Conservation (phyloP, 441 rosid species). For the Mallotus repandus region DNA sequence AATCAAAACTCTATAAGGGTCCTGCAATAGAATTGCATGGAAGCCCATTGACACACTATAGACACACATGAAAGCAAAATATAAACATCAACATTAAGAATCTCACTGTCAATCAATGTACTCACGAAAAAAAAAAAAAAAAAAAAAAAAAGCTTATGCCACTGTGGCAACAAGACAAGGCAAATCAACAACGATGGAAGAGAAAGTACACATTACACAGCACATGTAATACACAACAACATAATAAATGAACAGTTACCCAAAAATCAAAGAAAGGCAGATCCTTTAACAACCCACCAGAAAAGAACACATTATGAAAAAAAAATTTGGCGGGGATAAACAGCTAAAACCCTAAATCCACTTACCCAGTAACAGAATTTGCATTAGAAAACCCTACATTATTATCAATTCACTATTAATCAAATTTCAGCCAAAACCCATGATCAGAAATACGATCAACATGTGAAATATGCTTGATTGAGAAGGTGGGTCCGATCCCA, state of each 20-base stretch:
- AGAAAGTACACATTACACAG: background rate
- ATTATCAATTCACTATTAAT: constrained; percentile 17
- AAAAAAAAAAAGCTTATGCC: background rate
- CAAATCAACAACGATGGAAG: background rate
- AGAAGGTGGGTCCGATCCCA: constrained; percentile 41
- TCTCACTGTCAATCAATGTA: background rate
- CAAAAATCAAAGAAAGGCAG: constrained; percentile 12
- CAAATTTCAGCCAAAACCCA: constrained; percentile 9
- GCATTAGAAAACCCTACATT: constrained; percentile 34
- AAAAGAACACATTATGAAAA: background rate
- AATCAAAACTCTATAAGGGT: constrained; percentile 1
- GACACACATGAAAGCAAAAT: constrained; percentile 1
- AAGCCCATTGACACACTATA: background rate
- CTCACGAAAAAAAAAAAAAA: background rate
- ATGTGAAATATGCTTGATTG: constrained; percentile 17
- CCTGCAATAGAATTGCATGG: background rate
- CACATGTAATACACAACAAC: constrained; percentile 4
- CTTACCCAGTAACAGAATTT: constrained; percentile 30
- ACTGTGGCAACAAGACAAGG: constrained; percentile 7
- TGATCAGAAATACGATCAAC: constrained; percentile 23
- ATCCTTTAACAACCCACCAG: constrained; percentile 21
- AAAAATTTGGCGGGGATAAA: constrained; percentile 27
- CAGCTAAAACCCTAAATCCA: constrained; percentile 31
- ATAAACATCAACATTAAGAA: background rate
- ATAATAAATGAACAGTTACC: constrained; percentile 6